phyloP scores from a whole-genome alignment of 192 early-diverging fungal species.

The Linnemannia elongata region DNA sequence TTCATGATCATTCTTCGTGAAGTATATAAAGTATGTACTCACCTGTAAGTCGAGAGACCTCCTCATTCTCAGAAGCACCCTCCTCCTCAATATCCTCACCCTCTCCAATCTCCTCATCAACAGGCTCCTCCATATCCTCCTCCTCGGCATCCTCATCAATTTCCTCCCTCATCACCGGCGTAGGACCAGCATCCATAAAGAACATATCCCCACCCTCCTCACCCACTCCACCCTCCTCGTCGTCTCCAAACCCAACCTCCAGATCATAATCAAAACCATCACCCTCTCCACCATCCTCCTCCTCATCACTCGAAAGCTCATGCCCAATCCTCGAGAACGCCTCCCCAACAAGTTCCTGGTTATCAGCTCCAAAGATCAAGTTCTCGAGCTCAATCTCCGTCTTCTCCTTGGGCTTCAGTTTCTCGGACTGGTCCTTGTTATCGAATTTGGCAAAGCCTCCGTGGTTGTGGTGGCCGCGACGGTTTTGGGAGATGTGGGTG shows the following conservation, averaged over 20 bases:
- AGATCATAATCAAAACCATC: constrained; percentile 38
- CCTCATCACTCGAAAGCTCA: constrained; percentile 55
- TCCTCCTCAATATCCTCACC: constrained; percentile 4
- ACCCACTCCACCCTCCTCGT: constrained; percentile 16
- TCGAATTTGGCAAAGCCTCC: constrained; percentile 12
- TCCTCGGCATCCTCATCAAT: constrained; percentile 33
- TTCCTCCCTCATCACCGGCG: constrained; percentile 22
- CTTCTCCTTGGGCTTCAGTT: constrained; percentile 67
- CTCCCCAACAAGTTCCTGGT: constrained; percentile 51
- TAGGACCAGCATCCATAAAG: constrained; percentile 53
- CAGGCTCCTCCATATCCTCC: constrained; percentile 22
- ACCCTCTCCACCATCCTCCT: constrained; percentile 45
- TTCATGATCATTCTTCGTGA: background rate
- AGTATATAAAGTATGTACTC: background rate
- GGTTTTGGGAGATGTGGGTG: constrained; percentile 24
- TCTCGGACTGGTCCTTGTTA: constrained; percentile 21
- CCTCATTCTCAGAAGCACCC: constrained; percentile 9
- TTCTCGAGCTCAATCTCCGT: constrained; percentile 81
- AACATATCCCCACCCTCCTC: constrained; percentile 49
- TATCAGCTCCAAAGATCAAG: constrained; percentile 79
- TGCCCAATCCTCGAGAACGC: constrained; percentile 50
- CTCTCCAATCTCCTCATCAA: constrained; percentile 25
- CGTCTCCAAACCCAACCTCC: constrained; percentile 19
- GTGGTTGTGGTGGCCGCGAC: constrained; percentile 10
- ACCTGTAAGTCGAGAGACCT: constrained; percentile 23